These are phyloP conservation scores for Helminthosporium solani DNA, from an alignment of 2,329 filamentous ascomycete genomes.

Conservation along the genomic window DNA sequence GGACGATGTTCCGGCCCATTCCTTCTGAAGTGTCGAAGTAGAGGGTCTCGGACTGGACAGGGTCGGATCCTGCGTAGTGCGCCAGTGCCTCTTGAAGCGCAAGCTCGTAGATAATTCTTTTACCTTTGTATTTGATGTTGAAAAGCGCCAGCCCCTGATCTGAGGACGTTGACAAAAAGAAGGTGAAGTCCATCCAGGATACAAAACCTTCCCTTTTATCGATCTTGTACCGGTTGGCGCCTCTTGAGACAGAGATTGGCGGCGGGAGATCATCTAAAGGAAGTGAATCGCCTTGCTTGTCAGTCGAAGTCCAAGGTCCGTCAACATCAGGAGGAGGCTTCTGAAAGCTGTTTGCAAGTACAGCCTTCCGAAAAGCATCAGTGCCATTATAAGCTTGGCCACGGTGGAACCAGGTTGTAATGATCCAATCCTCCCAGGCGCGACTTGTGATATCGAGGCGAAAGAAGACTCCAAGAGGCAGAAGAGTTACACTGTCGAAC, in stretches of 20 bases:
- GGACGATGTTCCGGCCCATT: constrained; percentile 47
- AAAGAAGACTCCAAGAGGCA: constrained; percentile 49
- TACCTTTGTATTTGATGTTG: constrained; percentile 57
- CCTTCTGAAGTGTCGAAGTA: constrained; percentile 54
- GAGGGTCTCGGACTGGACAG: constrained; percentile 47
- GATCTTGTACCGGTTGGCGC: constrained; percentile 46
- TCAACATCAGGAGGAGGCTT: constrained; percentile 52
- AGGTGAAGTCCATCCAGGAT: constrained; percentile 53
- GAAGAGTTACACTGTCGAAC: constrained; percentile 48
- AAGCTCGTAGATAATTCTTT: constrained; percentile 58
- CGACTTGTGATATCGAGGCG: constrained; percentile 52
- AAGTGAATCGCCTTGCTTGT: constrained; percentile 43
- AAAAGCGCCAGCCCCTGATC: constrained; percentile 54
- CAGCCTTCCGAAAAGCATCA: constrained; percentile 50
- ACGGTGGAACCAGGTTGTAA: constrained; percentile 57
- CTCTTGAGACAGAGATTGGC: constrained; percentile 50
- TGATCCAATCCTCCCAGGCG: constrained; percentile 53
- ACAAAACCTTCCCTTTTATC: constrained; percentile 49
- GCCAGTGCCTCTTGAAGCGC: constrained; percentile 57
- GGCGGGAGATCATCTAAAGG: constrained; percentile 56
- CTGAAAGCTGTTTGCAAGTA: constrained; percentile 47
- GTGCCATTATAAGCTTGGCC: constrained; percentile 55
- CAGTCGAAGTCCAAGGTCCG: constrained; percentile 50
- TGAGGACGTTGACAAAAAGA: constrained; percentile 53
- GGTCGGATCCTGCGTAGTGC: constrained; percentile 55